Evolutionary conservation across 169 alveolate species (phyloP), one percentile per base, ranked within the genome.

Genomic region (Cyclospora cayetanensis): DNA sequence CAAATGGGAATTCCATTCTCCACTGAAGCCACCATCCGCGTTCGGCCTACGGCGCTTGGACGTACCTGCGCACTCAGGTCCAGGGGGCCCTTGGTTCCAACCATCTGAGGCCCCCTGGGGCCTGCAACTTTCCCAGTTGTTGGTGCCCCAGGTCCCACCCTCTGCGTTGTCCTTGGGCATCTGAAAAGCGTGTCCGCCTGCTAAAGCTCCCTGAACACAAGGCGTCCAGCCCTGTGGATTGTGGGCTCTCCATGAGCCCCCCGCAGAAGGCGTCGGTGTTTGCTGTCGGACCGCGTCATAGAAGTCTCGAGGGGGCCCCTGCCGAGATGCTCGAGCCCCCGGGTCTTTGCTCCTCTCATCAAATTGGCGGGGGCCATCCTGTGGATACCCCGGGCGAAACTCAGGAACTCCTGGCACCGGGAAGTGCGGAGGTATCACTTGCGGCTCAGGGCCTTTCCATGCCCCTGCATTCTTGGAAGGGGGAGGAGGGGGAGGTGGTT

Each of bases 291-390:
- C 55, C 12, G 83, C 83, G n/a, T 72, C 83, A 37, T 72, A 72
- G 31, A 72, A 72, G 35, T 72, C 83, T 37, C 83, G 50, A 18
- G 83, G 83, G 60, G 83, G 83, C n/a, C 83, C 83, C 35, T 72
- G 83, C 25, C 83, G 83, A n/a, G n/a, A n/a, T 5, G 42, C 43
- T 12, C 60, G 53, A 11, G 7, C 31, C 55, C 55, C 55, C 27
- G 60, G 35, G 4, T 39, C 83, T 25, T 43, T 29, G 27, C 39
- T 20, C 18, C 39, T 37, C 20, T 72, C 53, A 2, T 72, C 83
- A 12, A 72, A 9, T 0, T 34, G 83, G 15, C 27, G 25, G 27
- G 20, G 35, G 2, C 35, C 83, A 1, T 72, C 83, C 0, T 35
- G 43, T n/a, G 55, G 60, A 37, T 34, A 29, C 52, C 74, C 74